These are phyloP conservation scores for Nakazawaea anatomiae DNA, from an alignment of 805 yeast genomes.

Conservation along the genomic window DNA sequence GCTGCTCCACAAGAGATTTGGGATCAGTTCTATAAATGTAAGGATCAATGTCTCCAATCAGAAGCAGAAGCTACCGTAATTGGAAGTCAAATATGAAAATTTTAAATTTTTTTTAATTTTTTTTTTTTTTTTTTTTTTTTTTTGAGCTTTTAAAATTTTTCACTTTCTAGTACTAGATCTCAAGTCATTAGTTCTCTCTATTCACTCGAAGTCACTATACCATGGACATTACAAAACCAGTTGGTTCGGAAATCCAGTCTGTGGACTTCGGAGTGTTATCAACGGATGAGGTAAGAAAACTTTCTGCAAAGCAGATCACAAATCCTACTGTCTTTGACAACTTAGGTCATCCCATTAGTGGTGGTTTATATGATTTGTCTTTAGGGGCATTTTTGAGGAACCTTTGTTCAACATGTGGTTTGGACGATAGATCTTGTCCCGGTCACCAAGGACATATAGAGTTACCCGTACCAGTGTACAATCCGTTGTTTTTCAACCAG, in stretches of 20 bases:
- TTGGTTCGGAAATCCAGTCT: slow-evolving; percentile 87
- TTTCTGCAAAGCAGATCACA: slow-evolving; percentile 93
- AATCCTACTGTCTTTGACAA: slow-evolving; percentile 95
- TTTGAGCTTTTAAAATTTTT: slow-evolving; percentile 1
- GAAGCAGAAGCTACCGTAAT: slow-evolving; percentile 3
- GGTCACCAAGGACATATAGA: slow-evolving; percentile 99
- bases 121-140: slow-evolving; percentile 5
- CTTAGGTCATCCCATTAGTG: slow-evolving; percentile 90
- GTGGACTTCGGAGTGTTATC: slow-evolving; percentile 89
- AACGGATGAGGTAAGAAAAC: slow-evolving; percentile 72
- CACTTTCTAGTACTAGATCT: neutral
- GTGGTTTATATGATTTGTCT: slow-evolving; percentile 93
- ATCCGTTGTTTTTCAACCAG: slow-evolving; percentile 91
- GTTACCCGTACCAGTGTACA: slow-evolving; percentile 91
- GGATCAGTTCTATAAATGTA: neutral
- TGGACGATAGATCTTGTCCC: slow-evolving; percentile 91
- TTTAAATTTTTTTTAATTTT: neutral
- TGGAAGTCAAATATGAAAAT: neutral
- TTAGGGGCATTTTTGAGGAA: slow-evolving; percentile 89
- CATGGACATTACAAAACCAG: slow-evolving; percentile 97
- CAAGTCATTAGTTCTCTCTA: neutral
- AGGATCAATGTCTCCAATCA: neutral
- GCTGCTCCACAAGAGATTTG: no score
- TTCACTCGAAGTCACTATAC: neutral
- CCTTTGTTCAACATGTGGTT: slow-evolving; percentile 91